These are phyloP conservation scores for Aphanomyces cochlioides DNA, from an alignment of 352 stramenopile genomes.

Conservation along the genomic window DNA sequence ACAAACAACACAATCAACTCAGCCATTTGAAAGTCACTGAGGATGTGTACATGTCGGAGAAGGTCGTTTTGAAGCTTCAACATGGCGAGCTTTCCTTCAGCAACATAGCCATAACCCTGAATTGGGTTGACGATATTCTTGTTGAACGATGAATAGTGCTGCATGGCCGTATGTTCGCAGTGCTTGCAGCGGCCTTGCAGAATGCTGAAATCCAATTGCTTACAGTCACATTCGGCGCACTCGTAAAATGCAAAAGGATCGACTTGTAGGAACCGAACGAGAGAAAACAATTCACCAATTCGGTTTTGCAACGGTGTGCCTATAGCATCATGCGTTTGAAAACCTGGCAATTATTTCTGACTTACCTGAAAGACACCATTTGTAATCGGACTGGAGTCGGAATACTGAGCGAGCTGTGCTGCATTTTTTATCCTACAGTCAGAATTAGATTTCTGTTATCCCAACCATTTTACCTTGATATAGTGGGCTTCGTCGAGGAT, in stretches of 20 bases:
- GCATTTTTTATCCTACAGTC: constrained; percentile 57
- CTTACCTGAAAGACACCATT: constrained; percentile 97
- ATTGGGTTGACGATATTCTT: constrained; percentile 98
- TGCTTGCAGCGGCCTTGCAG: constrained; percentile 74
- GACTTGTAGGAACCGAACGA: constrained; percentile 97
- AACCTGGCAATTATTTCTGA: neutral
- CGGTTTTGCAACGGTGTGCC: constrained; percentile 94
- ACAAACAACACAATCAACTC: neutral
- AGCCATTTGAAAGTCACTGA: neutral
- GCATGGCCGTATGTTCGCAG: constrained; percentile 92
- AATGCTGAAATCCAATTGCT: constrained; percentile 92
- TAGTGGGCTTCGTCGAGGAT: constrained; percentile 96
- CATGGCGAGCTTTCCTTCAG: constrained; percentile 93
- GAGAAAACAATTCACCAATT: constrained; percentile 93
- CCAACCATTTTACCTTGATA: constrained; percentile 83
- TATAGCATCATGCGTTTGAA: constrained; percentile 30
- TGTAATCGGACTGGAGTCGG: constrained; percentile 93
- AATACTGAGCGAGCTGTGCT: constrained; percentile 97
- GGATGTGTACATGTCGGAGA: constrained; percentile 69
- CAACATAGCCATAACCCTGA: constrained; percentile 91
- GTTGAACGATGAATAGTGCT: constrained; percentile 98
- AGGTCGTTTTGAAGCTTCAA: constrained; percentile 93
- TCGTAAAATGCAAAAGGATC: constrained; percentile 98
- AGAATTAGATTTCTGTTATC: constrained; percentile 44
- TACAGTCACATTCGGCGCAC: constrained; percentile 93